Base-by-base conservation (phyloP, 306 rosid species). In the Cucurbita moschata region DNA sequence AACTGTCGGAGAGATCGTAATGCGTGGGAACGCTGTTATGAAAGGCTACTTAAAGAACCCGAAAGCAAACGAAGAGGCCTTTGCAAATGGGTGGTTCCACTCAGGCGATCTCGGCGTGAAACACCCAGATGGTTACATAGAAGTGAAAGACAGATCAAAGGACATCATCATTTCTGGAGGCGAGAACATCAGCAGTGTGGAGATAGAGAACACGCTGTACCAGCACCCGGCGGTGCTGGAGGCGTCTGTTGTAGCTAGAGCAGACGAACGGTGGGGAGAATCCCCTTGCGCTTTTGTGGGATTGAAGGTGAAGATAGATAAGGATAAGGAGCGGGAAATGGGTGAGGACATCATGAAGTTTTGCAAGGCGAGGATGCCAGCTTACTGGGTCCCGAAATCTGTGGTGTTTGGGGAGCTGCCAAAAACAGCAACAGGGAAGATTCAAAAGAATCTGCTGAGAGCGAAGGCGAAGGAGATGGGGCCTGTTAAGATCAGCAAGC, bases 1-100 rank as follows among this genome's bases (percentile, higher is more conserved):
- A 23, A 87, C 97, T 6, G 37, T 90, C 0, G 98, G 98, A 18
- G 98, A 94, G 87, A 85, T 94, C 6, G 87, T 94, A 76, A 84
- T 94, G 90, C 81, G 96, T 2, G 98, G 98, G 10, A 94, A 94
- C 72, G 12, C 39, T 8, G 90, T 94, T 42, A 94, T 94, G 98
- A 90, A 94, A 82, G 98, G 98, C 3, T 94, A 94, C 80, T 77
- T 94, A 47, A 94, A 94, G 82, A 94, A 94, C 81, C 92, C 97
- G 0, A 79, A 90, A 81, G 95, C 84, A 4, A 94, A 89, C n/a
- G 70, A 82, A 57, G 96, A 94, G 59, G 43, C 84, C 35, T 94
- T 94, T 23, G 89, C 89, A 0, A 81, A 85, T 40, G 98, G 98
- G 55, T 94, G 98, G 98, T 94, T 85, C 81, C 98, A 89, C 79